Percentiles rank a stretch among this genome's conserved stretches.
Conservation (phyloP, 768 basidiomycete genomes). For the Agaricus sinodeliciosus region DNA sequence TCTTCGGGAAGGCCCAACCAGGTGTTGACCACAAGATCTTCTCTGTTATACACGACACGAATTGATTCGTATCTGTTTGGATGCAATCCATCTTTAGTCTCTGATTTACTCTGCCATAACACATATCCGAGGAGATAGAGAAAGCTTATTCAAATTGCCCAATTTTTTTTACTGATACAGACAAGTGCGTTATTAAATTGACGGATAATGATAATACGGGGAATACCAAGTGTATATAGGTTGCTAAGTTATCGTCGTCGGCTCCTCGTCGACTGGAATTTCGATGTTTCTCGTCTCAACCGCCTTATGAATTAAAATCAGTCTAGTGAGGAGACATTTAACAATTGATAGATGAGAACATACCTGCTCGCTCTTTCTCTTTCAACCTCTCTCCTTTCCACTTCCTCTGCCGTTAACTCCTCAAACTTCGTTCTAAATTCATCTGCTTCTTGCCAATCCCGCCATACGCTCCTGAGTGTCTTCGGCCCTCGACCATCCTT, state of each 20-base stretch:
- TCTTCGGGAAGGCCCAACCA: no score
- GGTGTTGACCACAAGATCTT: no score
- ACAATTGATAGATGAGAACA: neutral
- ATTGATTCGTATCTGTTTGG: no score
- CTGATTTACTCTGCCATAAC: no score
- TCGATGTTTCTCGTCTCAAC: constrained; percentile 58
- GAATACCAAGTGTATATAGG: neutral
- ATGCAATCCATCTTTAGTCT: no score
- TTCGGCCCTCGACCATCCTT: constrained; percentile 78
- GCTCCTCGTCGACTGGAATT: constrained; percentile 47
- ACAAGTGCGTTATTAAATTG: neutral
- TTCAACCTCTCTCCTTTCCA: constrained; percentile 85
- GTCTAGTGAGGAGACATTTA: neutral
- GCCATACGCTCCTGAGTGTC: constrained; percentile 81
- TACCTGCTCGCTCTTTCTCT: constrained; percentile 75
- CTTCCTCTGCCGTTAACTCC: constrained; percentile 83
- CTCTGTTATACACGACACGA: no score
- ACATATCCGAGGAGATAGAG: no score
- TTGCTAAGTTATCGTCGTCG: constrained; percentile 25
- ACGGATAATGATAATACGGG: constrained; percentile 4
- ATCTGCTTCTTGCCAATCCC: constrained; percentile 90
- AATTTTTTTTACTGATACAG: neutral
- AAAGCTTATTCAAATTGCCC: no score
- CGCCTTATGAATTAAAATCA: constrained; percentile 32
- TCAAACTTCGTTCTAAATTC: constrained; percentile 88